A percentile compares a stretch with the other conserved stretches of the same genome.
Conservation (phyloP, 441 rosid species). For the Pelargonium myrrhifolium region DNA sequence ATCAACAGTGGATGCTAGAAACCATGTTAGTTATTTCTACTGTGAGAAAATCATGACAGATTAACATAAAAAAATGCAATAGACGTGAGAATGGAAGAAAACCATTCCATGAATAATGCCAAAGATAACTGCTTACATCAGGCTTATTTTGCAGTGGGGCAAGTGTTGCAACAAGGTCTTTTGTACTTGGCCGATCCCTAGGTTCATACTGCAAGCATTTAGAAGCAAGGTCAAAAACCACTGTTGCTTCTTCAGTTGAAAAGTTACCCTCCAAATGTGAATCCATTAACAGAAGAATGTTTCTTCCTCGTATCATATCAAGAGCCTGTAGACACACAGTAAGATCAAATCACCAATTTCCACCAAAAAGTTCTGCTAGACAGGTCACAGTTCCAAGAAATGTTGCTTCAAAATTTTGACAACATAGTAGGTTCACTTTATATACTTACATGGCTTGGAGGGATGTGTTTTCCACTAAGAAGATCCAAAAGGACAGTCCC, state of each 20-base stretch:
- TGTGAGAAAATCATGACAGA: too few relatives aligned
- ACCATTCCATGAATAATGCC: background rate
- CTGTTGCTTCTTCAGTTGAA: constrained; percentile 60
- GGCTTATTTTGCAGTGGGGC: constrained; percentile 50
- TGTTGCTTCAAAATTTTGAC: too few relatives aligned
- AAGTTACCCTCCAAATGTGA: constrained; percentile 73
- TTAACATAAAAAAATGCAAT: too few relatives aligned
- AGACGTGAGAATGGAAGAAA: too few relatives aligned
- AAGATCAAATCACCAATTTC: constrained; percentile 12
- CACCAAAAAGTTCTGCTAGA: background rate
- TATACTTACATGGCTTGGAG: constrained; percentile 42
- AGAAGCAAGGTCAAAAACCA: constrained; percentile 58
- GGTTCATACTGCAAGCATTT: constrained; percentile 67
- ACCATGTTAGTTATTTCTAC: too few relatives aligned
- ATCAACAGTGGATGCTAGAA: too few relatives aligned
- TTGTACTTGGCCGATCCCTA: constrained; percentile 53
- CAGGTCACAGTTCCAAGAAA: background rate
- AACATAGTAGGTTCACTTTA: background rate
- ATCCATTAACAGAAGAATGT: constrained; percentile 56
- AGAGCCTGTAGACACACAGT: constrained; percentile 44
- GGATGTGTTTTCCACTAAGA: too few relatives aligned
- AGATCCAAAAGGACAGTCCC: too few relatives aligned
- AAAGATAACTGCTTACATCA: constrained; percentile 37
- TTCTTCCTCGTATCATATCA: constrained; percentile 60
- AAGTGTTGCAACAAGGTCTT: constrained; percentile 51